Percentiles rank a stretch among this genome's conserved stretches.
Conservation (phyloP, 148 eudicot species). For the Bassia scoparia region DNA sequence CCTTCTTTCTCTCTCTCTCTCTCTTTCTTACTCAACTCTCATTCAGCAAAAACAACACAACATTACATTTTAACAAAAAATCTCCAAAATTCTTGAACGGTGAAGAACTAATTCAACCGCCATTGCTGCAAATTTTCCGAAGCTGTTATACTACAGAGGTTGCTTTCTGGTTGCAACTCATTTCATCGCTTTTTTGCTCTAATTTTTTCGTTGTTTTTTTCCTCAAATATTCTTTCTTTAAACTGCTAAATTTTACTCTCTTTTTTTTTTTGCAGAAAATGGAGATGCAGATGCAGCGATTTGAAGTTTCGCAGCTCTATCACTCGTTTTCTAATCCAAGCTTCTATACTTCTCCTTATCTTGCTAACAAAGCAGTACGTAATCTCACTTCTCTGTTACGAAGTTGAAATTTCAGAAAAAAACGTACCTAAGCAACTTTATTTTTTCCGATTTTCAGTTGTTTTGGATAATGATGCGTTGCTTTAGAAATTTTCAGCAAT, state of each 20-base stretch:
- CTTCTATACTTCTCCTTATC: slow-evolving; percentile 9
- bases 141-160: not conserved
- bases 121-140: slow-evolving; percentile 9
- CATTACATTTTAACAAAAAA: no score
- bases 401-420: not conserved
- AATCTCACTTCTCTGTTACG: not conserved
- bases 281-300: slow-evolving; percentile 17
- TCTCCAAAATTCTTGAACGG: not conserved
- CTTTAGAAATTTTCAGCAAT: no score
- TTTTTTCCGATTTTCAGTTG: not conserved
- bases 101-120: slow-evolving; percentile 5
- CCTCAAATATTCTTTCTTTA: not conserved
- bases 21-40: no score
- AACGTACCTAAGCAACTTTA: not conserved
- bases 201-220: not conserved
- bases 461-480: not conserved
- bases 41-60: no score
- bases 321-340: slow-evolving; percentile 14
- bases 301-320: slow-evolving; percentile 11
- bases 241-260: not conserved
- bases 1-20: no score
- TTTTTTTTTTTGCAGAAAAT: slow-evolving; percentile 22
- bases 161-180: not conserved
- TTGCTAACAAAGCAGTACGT: slow-evolving; percentile 11
- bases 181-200: not conserved